Percentiles rank a stretch among this genome's conserved stretches.
Conservation (phyloP, 2,329 filamentous ascomycete species). For the Ophiostoma sp. region DNA sequence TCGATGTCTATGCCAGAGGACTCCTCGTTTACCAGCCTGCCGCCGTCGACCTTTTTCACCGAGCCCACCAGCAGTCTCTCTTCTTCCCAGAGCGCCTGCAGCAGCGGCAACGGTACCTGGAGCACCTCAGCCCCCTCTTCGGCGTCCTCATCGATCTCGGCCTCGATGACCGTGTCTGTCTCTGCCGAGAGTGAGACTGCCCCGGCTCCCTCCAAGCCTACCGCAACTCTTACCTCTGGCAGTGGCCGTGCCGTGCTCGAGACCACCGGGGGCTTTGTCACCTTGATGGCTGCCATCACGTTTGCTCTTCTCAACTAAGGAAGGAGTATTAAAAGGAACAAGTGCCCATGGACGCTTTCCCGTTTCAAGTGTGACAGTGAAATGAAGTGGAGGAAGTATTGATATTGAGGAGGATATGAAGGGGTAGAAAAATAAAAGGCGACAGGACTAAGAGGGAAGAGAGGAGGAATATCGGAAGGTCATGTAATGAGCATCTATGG, state of each 20-base stretch:
- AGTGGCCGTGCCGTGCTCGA: neutral
- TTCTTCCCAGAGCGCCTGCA: neutral
- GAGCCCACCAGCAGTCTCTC: neutral
- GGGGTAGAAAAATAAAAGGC: neutral
- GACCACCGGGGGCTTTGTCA: neutral
- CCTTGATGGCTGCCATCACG: neutral
- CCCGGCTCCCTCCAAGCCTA: neutral
- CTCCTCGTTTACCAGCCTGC: neutral
- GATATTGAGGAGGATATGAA: neutral
- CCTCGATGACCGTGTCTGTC: neutral
- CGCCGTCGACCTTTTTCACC: neutral
- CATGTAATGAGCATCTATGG: neutral
- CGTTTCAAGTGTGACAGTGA: neutral
- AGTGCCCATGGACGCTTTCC: no score
- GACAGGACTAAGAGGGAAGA: neutral
- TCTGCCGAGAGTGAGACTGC: conserved; percentile 1
- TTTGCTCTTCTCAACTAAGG: neutral
- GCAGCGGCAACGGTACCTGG: conserved; percentile 6
- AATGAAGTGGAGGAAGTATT: neutral
- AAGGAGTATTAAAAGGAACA: no score
- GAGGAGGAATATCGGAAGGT: neutral
- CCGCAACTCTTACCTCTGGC: neutral
- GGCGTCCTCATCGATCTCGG: neutral
- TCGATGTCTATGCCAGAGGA: neutral
- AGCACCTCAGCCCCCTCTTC: neutral